phyloP scores from a whole-genome alignment of 192 early-diverging fungal species.

The Gamsiella multidivaricata region DNA sequence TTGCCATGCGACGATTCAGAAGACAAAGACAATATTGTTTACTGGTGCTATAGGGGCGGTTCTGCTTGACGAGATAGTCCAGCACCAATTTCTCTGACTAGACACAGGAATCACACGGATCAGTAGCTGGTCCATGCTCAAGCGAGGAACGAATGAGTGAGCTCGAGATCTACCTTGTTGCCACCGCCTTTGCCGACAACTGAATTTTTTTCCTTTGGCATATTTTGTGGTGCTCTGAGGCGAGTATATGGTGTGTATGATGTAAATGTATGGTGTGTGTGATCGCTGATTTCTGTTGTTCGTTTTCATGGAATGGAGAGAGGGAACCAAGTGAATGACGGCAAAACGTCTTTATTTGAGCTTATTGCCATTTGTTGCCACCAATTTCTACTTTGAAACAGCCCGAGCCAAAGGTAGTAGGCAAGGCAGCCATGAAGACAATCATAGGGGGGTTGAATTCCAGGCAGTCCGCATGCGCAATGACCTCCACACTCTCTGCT shows the following conservation, averaged over 20 bases:
- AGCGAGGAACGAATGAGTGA: no score
- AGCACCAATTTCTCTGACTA: constrained; percentile 56
- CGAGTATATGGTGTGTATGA: no score
- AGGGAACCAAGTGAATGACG: no score
- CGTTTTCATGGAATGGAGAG: no score
- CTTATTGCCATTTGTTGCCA: no score
- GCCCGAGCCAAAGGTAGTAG: constrained; percentile 22
- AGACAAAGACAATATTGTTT: constrained; percentile 4
- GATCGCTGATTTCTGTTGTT: no score
- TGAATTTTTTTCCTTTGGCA: constrained; percentile 8
- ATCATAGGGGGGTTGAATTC: constrained; percentile 25
- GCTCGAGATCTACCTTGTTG: neutral
- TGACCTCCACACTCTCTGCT: neutral
- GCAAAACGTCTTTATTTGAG: no score
- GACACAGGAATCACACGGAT: neutral
- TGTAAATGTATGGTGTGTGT: neutral
- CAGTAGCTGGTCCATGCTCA: no score
- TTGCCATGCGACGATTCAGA: neutral
- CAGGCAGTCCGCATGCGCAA: constrained; percentile 40
- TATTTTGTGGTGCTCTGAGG: no score
- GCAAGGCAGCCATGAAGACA: constrained; percentile 38
- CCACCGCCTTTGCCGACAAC: neutral
- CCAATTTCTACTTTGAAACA: neutral
- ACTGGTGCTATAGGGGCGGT: constrained; percentile 62
- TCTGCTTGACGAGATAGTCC: constrained; percentile 59